Evolutionary conservation across 208 protist genomes (phyloP), one percentile per base, ranked within the genome.

Genomic region (Leishmania tarentolae): DNA sequence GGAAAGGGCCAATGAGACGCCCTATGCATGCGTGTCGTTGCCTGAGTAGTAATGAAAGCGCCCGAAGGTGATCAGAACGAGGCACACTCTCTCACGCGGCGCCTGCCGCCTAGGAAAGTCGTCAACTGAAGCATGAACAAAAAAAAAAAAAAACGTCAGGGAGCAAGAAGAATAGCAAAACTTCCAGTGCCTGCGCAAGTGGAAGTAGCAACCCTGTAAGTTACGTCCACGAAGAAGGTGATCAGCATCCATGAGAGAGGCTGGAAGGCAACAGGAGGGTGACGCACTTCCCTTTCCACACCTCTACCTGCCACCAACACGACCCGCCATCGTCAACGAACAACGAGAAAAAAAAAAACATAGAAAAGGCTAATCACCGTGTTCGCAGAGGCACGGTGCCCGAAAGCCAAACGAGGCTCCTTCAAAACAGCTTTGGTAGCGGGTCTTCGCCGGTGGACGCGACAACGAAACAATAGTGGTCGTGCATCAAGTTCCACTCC

Each of bases 401-500:
- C 24, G 11, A 35, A 2, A 35, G 37, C 2, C 4, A 73, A 73
- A 71, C 44, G 65, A 35, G 24, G 44, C 5, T 2, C 5, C 17
- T 47, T 84, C 75, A 86, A 71, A 91, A 91, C 19, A 94, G 82
- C 57, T 87, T 82, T 1, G 91, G 90, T 31, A 94, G 46, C 37
- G 87, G 75, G 0, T 80, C 79, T 11, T 87, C 76, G 19, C 80
- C 84, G 42, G 87, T 94, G 40, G 84, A 84, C n/a, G 93, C 95
- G 56, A 94, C 84, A 11, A 98, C 82, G 78, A 98, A 97, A 76
- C 93, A 93, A 85, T 98, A 98, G 80, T 98, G 95, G n/a, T 98
- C 95, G 78, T 97, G 95, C 83, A 98, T 92, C 74, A 98, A 80
- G 61, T 94, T 95, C 93, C 95, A 98, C 83, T 98, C 95, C 81